A percentile compares a stretch with the other conserved stretches of the same genome.
Conservation (phyloP, 164 flowering plant species). For the Amborella trichopoda region DNA sequence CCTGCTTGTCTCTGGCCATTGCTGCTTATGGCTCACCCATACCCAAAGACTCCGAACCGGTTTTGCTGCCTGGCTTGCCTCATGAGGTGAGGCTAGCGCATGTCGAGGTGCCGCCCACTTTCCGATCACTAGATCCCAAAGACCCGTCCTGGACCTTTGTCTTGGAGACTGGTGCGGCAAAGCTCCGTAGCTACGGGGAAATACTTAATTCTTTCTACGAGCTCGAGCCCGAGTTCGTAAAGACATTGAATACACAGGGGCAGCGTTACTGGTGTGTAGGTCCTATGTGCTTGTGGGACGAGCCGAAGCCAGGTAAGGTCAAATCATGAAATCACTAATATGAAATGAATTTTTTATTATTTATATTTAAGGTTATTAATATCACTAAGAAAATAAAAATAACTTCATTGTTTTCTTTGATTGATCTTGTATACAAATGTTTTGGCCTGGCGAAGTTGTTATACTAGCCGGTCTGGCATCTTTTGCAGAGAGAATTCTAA, state of each 20-base stretch:
- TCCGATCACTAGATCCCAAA: not conserved
- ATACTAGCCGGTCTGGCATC: too few relatives aligned
- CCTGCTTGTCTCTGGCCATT: not conserved
- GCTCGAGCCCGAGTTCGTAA: constrained; percentile 13
- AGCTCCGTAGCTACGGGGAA: constrained; percentile 13
- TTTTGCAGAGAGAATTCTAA: too few relatives aligned
- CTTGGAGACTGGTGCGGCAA: constrained; percentile 1
- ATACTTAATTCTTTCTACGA: constrained; percentile 20
- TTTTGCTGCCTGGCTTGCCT: constrained; percentile 4
- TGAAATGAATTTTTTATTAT: too few relatives aligned
- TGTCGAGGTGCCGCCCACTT: constrained; percentile 8
- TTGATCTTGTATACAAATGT: too few relatives aligned
- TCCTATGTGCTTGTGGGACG: constrained; percentile 6
- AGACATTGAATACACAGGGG: constrained; percentile 10
- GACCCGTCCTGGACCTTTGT: constrained; percentile 2
- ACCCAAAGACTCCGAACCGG: not conserved
- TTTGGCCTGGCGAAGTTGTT: too few relatives aligned
- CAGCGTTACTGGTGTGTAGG: constrained; percentile 22
- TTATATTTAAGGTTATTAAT: too few relatives aligned
- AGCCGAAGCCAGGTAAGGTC: not conserved
- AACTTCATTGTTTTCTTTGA: too few relatives aligned
- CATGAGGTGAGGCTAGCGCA: constrained; percentile 2
- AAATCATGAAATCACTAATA: too few relatives aligned
- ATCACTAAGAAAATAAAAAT: too few relatives aligned
- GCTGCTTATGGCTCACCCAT: not conserved